Evolutionary conservation across 23 red algal species (phyloP).

Genomic region (Gracilaria gracilis): DNA sequence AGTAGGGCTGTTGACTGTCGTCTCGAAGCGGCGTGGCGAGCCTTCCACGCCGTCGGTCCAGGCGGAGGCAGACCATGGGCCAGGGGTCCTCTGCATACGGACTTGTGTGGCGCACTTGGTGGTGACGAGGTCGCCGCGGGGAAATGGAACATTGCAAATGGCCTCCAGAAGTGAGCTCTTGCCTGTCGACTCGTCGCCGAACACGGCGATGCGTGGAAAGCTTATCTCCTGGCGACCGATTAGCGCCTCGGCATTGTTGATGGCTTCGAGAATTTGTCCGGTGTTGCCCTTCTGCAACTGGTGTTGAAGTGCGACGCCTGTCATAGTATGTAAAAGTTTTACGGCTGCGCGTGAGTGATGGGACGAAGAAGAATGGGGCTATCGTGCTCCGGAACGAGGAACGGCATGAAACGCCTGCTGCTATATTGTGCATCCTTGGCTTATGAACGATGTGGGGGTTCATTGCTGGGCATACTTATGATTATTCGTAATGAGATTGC

Average conservation of each 20-base stretch:
- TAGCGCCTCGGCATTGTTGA: slow-evolving; percentile 26
- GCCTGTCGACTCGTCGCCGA: slow-evolving; percentile 36
- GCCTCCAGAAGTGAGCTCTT: slow-evolving; percentile 54
- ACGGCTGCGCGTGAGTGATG: too few species aligned
- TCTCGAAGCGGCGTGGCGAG: not conserved
- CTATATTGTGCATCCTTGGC: too few species aligned
- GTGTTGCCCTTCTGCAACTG: slow-evolving; percentile 1
- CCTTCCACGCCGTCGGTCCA: slow-evolving; percentile 3
- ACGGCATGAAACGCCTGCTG: too few species aligned
- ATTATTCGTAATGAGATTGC: too few species aligned
- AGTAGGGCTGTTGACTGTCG: not conserved
- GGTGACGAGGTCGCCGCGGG: not conserved
- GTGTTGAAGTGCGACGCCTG: too few species aligned
- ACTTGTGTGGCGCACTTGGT: slow-evolving; percentile 34
- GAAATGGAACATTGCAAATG: slow-evolving; percentile 48
- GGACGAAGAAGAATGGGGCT: too few species aligned
- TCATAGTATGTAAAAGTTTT: too few species aligned
- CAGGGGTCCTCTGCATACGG: slow-evolving; percentile 12
- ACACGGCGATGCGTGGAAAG: slow-evolving; percentile 50
- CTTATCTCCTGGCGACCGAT: slow-evolving; percentile 30
- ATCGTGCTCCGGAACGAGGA: too few species aligned
- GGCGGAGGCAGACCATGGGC: slow-evolving; percentile 2
- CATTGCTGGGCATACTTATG: too few species aligned
- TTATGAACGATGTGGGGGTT: too few species aligned
- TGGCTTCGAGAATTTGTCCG: slow-evolving; percentile 21